Evolutionary conservation across 768 basidiomycete species (phyloP).

Genomic region (Lactarius trivialis): DNA sequence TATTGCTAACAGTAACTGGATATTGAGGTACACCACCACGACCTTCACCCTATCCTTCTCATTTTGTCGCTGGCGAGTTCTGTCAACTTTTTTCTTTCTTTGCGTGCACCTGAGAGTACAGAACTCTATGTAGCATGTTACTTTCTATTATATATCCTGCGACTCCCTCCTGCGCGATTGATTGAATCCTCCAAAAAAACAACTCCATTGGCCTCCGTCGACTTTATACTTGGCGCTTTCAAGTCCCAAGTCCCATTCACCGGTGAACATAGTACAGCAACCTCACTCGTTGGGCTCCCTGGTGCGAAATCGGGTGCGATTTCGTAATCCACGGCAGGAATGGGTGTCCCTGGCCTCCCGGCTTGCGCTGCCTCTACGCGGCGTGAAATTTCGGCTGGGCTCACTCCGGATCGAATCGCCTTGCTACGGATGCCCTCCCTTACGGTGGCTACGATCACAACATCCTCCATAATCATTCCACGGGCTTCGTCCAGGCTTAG

Average conservation of each 20-base stretch:
- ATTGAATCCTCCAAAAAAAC: too few species aligned
- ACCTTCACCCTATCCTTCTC: too few species aligned
- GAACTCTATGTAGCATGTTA: too few species aligned
- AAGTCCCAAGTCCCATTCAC: background rate
- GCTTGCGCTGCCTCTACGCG: background rate
- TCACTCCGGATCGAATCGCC: background rate
- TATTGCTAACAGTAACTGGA: too few species aligned
- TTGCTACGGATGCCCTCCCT: slow-evolving; percentile 3
- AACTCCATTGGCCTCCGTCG: background rate
- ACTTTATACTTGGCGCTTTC: background rate
- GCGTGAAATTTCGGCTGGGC: background rate
- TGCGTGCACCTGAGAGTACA: too few species aligned
- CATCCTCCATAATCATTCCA: slow-evolving; percentile 9
- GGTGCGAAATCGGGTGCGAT: too few species aligned
- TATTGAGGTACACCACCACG: too few species aligned
- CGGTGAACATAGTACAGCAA: background rate
- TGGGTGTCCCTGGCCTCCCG: too few species aligned
- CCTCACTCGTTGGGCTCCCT: background rate
- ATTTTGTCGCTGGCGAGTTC: too few species aligned
- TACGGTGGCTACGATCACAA: slow-evolving; percentile 8
- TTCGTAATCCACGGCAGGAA: background rate
- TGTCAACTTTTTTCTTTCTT: too few species aligned
- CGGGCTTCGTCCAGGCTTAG: slow-evolving; percentile 10
- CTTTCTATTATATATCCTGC: too few species aligned
- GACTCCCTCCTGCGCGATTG: too few species aligned